These are phyloP conservation scores for Tulasnella calospora DNA, from an alignment of 768 basidiomycete species.

Conservation along the genomic window DNA sequence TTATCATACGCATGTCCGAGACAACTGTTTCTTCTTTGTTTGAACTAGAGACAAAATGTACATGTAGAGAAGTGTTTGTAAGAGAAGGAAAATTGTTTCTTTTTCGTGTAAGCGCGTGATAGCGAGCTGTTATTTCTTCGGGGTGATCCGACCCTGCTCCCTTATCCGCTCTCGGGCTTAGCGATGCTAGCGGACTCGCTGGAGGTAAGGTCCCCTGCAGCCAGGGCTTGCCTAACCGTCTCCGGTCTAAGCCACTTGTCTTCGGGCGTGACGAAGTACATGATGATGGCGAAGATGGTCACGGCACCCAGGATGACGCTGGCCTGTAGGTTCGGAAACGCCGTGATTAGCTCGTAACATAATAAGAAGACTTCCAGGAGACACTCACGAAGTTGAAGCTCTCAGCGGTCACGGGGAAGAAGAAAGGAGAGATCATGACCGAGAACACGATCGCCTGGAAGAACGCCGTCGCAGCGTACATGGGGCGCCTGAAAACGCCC, in stretches of 20 bases:
- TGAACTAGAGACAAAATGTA: background rate
- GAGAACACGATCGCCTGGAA: conserved; percentile 75
- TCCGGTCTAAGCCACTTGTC: conserved; percentile 74
- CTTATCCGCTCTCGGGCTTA: background rate
- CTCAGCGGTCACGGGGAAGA: conserved; percentile 69
- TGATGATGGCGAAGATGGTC: conserved; percentile 68
- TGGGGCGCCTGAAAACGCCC: conserved; percentile 58
- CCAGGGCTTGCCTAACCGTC: conserved; percentile 10
- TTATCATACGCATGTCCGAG: background rate
- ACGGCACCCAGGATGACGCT: conserved; percentile 73
- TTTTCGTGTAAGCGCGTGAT: background rate
- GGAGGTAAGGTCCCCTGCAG: background rate
- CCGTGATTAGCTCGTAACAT: background rate
- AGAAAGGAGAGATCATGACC: conserved; percentile 81
- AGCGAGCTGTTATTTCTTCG: background rate
- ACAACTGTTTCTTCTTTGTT: background rate
- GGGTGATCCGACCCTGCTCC: background rate
- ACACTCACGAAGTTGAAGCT: conserved; percentile 80
- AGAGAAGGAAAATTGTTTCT: background rate
- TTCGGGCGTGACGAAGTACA: conserved; percentile 75
- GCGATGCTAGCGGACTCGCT: background rate
- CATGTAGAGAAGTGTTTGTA: conserved; percentile 12
- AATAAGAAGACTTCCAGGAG: background rate
- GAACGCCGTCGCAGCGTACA: conserved; percentile 60
- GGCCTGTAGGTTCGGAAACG: conserved; percentile 44